These are phyloP conservation scores for Pichia sp. DNA, from an alignment of 1,139 yeast species.

Conservation along the genomic window DNA sequence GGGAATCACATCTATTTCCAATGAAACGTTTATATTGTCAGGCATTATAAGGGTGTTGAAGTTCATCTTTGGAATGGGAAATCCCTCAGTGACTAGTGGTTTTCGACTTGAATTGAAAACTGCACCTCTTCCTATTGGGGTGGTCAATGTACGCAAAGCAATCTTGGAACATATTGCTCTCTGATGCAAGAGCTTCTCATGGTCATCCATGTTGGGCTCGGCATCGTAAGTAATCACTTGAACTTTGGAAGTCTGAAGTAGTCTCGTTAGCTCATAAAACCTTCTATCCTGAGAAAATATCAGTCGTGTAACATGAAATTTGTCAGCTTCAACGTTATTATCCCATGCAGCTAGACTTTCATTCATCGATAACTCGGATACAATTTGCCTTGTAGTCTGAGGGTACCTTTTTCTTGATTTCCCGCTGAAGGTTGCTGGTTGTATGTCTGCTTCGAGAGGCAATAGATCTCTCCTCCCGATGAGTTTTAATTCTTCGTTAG, in stretches of 20 bases:
- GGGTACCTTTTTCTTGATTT: no score
- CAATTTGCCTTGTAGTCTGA: slow-evolving; percentile 28
- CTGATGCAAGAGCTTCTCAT: slow-evolving; percentile 50
- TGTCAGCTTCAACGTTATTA: slow-evolving; percentile 59
- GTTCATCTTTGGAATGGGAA: slow-evolving; percentile 72
- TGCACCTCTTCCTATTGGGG: slow-evolving; percentile 75
- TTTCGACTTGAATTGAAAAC: slow-evolving; percentile 60
- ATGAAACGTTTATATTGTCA: slow-evolving; percentile 51
- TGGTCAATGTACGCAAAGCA: slow-evolving; percentile 66
- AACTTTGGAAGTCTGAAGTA: slow-evolving; percentile 63
- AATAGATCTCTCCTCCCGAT: slow-evolving; percentile 64
- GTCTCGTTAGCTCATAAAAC: slow-evolving; percentile 65
- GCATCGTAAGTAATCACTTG: slow-evolving; percentile 35
- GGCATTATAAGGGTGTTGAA: slow-evolving; percentile 65
- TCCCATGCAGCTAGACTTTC: slow-evolving; percentile 42
- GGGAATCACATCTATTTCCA: slow-evolving; percentile 49
- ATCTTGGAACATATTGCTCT: slow-evolving; percentile 58
- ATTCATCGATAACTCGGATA: slow-evolving; percentile 16
- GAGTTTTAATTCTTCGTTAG: slow-evolving; percentile 44
- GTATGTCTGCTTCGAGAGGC: slow-evolving; percentile 8
- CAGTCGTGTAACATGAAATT: slow-evolving; percentile 57
- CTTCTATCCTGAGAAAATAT: slow-evolving; percentile 76
- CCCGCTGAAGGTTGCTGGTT: no score
- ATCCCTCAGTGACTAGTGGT: slow-evolving; percentile 80
- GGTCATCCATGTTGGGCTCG: slow-evolving; percentile 38